A percentile compares a stretch with the other conserved stretches of the same genome.
Conservation (phyloP, 257 asterid species). For the Solanum habrochaites region DNA sequence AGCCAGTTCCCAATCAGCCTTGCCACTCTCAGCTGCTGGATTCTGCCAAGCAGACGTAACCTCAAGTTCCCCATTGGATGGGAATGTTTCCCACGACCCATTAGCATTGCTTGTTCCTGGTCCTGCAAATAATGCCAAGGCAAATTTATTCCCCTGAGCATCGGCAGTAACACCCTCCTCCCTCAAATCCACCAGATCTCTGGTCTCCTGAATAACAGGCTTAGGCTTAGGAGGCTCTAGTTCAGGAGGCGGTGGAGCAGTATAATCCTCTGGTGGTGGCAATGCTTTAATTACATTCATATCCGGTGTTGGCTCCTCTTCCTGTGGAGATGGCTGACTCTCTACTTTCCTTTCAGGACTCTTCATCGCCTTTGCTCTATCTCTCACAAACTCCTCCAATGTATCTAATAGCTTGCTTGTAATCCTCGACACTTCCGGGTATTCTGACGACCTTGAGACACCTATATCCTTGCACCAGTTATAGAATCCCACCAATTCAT, state of each 20-base stretch:
- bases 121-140: slow-evolving; percentile 70
- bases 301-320: slow-evolving; percentile 36
- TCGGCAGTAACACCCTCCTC: slow-evolving; percentile 68
- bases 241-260: slow-evolving; percentile 50
- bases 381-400: slow-evolving; percentile 67
- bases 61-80: slow-evolving; percentile 33
- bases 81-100: slow-evolving; percentile 76
- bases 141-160: slow-evolving; percentile 67
- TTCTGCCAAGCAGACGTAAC: slow-evolving; percentile 87
- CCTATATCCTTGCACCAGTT: slow-evolving; percentile 65
- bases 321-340: slow-evolving; percentile 17
- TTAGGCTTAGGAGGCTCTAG: slow-evolving; percentile 49
- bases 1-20: slow-evolving; percentile 84
- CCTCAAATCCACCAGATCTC: slow-evolving; percentile 68
- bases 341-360: slow-evolving; percentile 47
- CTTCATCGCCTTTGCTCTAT: slow-evolving; percentile 40
- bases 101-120: slow-evolving; percentile 34
- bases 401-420: slow-evolving; percentile 53
- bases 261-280: slow-evolving; percentile 36
- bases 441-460: slow-evolving; percentile 42
- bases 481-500: slow-evolving; percentile 39
- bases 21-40: slow-evolving; percentile 69
- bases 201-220: slow-evolving; percentile 26
- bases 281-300: slow-evolving; percentile 50
- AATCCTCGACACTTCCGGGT: slow-evolving; percentile 50